Base-by-base conservation (phyloP, 2,329 filamentous ascomycete genomes). In the Penicillium brevicompactum region DNA sequence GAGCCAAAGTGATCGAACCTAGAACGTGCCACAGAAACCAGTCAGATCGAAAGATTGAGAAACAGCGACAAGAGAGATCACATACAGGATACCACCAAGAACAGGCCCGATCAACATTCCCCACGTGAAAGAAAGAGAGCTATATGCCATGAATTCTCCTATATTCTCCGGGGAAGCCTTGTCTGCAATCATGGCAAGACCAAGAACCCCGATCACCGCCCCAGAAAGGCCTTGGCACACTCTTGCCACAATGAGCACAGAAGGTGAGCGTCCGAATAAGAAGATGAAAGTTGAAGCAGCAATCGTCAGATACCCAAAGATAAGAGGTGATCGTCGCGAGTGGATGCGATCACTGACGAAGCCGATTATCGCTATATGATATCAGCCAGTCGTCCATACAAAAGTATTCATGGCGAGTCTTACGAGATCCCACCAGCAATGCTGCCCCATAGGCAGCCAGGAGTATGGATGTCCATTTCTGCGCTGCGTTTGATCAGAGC, bases 391-490 rank as follows among this genome's bases (percentile, higher is more conserved):
- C 16, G 38, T 21, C 10, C 6, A 11, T 41, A 18, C 21, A 4
- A 9, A 41, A 2, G 16, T 16, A 21, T 6, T 14, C 2, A 42
- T 46, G 13, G 24, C 21, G 16, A 53, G 10, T 8, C 54, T 50
- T 30, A 57, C 54, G 54, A 10, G 54, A 57, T 21, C 18, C 49
- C n/a, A 57, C 30, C 2, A 53, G 18, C 2, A 57, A 31, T 22
- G 50, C 38, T n/a, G 42, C 49, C 4, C 54, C 54, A 38, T 53
- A 57, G 8, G 40, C 30, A 21, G 54, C 54, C 5, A 57, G 42
- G 1, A 57, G 21, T 18, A 53, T 41, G 13, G 54, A 53, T 37
- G 46, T 53, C 54, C 54, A 57, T 49, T 50, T 30, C 46, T 57
- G 54, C 37, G 44, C 54, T 57, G 37, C 5, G 24, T 27, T 27